phyloP scores from a whole-genome alignment of 192 early-diverging fungal genomes.

The Gamsiella multidivaricata region DNA sequence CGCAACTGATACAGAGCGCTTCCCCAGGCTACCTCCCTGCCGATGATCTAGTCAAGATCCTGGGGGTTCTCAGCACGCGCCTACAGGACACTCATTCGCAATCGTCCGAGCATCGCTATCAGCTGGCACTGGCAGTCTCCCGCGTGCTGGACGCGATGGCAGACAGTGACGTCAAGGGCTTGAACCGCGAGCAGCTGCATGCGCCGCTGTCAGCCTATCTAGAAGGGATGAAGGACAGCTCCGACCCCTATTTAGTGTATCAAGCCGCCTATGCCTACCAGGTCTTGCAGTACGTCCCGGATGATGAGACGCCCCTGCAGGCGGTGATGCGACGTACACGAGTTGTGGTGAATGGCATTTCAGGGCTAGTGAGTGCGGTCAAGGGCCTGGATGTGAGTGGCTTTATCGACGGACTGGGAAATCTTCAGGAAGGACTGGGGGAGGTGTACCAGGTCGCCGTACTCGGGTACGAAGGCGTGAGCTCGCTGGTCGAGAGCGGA shows the following conservation, averaged over 20 bases:
- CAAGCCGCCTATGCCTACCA: constrained; percentile 11
- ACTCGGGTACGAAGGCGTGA: not conserved
- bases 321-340: not conserved
- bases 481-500: not conserved
- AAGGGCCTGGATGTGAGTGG: not conserved
- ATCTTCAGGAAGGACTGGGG: not conserved
- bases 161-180: not conserved
- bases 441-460: not conserved
- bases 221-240: not conserved
- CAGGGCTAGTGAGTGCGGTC: not conserved
- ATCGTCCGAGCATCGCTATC: too few relatives aligned
- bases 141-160: too few relatives aligned
- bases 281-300: not conserved
- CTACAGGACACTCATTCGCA: too few relatives aligned
- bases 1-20: constrained; percentile 14
- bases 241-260: constrained; percentile 14
- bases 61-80: too few relatives aligned
- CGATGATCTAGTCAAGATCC: constrained; percentile 23
- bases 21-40: constrained; percentile 8
- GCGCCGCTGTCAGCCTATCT: not conserved
- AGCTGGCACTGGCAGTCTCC: too few relatives aligned
- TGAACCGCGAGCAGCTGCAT: constrained; percentile 5
- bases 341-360: not conserved
- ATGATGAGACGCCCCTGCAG: constrained; percentile 5
- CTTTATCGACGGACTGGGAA: not conserved